Base-by-base conservation (phyloP, 2,329 filamentous ascomycete species). In the Pseudogymnoascus pannorum region DNA sequence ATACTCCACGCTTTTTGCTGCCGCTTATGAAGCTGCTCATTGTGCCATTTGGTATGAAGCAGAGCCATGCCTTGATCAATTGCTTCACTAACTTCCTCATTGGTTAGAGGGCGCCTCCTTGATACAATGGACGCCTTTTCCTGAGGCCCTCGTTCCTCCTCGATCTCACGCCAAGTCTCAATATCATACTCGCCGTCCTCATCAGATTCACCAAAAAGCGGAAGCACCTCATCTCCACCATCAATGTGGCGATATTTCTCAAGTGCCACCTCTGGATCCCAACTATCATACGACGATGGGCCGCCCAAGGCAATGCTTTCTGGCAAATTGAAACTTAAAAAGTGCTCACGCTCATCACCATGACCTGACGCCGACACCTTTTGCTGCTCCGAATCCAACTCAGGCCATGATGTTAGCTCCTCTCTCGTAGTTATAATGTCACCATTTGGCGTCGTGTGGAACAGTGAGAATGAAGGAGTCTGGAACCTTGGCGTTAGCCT, bases 151-250 rank as follows among this genome's bases (percentile, higher is more conserved):
- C 57, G 62, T 63, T 87, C 84, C 29, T 81, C 75, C 51, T 86
- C 78, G 8, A 89, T 87, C 68, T 89, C 87, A 44, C 73, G 74
- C 76, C 79, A 81, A 0, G 83, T 87, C 35, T 82, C 78, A 9
- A 80, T 76, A 66, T 89, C 86, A 64, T 80, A 82, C 29, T 80
- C 76, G 3, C 78, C 78, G 7, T 79, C 72, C 57, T 77, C 71
- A 31, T 75, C 75, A 2, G 84, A 87, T 3, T 87, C 81, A 4
- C 83, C 82, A 67, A 80, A 82, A 0, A 75, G 20, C 16, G 82
- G 81, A 5, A 82, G 72, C 8, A 76, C 66, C 20, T 79, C 72
- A 57, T 81, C 76, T 9, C 73, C 73, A 26, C 72, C 73, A 36
- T 72, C 69, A 29, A 73, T 64, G 6, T 68, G 67, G n/a, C 72